Percentiles rank a stretch among this genome's conserved stretches.
phyloP scores from a whole-genome alignment of 306 rosid species.

The Sphenostylis stenocarpa region DNA sequence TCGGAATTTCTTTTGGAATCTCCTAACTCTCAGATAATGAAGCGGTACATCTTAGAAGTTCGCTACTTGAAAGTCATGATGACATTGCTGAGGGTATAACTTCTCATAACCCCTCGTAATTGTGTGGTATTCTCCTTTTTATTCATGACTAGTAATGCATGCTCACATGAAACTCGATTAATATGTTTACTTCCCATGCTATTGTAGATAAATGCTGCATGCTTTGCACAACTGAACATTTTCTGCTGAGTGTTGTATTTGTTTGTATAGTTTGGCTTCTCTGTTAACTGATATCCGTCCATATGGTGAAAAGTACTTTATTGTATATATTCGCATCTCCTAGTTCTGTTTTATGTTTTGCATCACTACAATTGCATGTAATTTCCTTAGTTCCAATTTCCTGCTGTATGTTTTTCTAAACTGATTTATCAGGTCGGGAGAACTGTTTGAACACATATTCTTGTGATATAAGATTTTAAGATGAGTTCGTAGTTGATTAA shows the following conservation, averaged over 20 bases:
- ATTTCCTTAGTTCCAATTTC: constrained; percentile 6
- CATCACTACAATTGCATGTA: neutral
- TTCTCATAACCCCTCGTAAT: constrained; percentile 15
- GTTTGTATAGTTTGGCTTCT: neutral
- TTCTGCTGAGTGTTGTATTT: neutral
- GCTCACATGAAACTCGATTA: neutral
- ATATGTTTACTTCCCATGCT: neutral
- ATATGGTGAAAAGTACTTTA: neutral
- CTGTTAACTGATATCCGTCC: neutral
- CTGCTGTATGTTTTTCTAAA: neutral
- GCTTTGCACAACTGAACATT: neutral
- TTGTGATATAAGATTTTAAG: neutral
- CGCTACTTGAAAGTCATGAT: constrained; percentile 82
- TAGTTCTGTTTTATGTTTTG: neutral
- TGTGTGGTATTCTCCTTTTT: constrained; percentile 13
- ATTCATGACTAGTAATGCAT: constrained; percentile 21
- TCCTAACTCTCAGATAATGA: constrained; percentile 86
- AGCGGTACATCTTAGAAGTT: constrained; percentile 87
- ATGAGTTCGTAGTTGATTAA: neutral
- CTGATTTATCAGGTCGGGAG: constrained; percentile 1
- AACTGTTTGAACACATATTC: neutral
- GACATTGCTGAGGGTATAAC: constrained; percentile 81
- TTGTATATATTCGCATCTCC: constrained; percentile 1
- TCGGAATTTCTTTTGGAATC: constrained; percentile 87
- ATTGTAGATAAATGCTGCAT: constrained; percentile 10